Percentiles rank a stretch among this genome's conserved stretches.
Evolutionary conservation across 108 stramenopile genomes (phyloP).

Genomic region (Cylindrotheca fusiformis): DNA sequence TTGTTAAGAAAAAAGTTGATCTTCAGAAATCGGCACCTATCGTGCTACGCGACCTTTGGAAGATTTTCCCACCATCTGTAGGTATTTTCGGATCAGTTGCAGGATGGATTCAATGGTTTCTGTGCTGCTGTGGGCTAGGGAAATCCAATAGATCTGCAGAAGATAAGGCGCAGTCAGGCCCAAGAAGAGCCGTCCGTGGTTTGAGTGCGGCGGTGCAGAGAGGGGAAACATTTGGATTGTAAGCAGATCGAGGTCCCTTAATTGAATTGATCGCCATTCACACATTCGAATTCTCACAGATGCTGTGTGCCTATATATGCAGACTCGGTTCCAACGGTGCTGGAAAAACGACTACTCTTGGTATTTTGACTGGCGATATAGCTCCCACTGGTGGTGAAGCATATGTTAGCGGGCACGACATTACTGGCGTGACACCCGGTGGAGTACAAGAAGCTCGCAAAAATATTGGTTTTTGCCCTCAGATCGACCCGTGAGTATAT

Average conservation of each 20-base stretch:
- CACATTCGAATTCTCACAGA: background rate
- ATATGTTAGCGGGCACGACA: slow-evolving; percentile 49
- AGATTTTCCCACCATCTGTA: slow-evolving; percentile 25
- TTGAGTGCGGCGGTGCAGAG: slow-evolving; percentile 16
- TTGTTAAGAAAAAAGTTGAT: slow-evolving; percentile 7
- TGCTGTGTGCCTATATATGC: background rate
- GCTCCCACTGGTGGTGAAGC: slow-evolving; percentile 80
- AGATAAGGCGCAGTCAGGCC: slow-evolving; percentile 1
- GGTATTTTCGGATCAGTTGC: slow-evolving; percentile 7
- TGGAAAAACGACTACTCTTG: slow-evolving; percentile 64
- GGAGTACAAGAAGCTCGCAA: slow-evolving; percentile 43
- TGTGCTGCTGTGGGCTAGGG: background rate
- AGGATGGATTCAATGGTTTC: background rate
- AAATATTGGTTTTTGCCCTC: slow-evolving; percentile 90
- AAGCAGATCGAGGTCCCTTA: too few species aligned
- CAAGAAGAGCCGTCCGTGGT: slow-evolving; percentile 30
- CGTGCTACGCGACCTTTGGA: slow-evolving; percentile 28
- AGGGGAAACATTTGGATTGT: slow-evolving; percentile 30
- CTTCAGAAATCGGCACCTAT: slow-evolving; percentile 11
- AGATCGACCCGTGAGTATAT: slow-evolving; percentile 66
- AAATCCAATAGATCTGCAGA: background rate
- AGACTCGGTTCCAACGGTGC: background rate
- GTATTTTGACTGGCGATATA: slow-evolving; percentile 84
- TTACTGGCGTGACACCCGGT: slow-evolving; percentile 35
- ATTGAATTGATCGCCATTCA: too few species aligned